Base-by-base conservation (phyloP, 106 monocot genomes). In the Alisma plantagoaquatica region DNA sequence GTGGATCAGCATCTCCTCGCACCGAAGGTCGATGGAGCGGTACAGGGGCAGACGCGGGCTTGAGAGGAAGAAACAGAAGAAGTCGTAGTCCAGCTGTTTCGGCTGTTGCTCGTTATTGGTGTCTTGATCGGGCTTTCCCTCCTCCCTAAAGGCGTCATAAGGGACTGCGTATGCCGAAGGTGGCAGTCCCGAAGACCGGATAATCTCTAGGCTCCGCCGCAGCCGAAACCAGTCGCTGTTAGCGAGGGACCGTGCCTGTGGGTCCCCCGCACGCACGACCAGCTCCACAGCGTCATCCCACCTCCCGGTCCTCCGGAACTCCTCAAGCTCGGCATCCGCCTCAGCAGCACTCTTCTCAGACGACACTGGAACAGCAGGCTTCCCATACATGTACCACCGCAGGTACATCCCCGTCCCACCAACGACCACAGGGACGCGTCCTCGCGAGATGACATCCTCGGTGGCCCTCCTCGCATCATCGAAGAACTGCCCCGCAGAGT, bases 401-500 rank as follows among this genome's bases (percentile, higher is more conserved):
- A 91, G 44, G 41, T 91, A 91, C 11, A 91, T 68, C 0, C 91
- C 91, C 0, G 91, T 91, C 23, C 91, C 91, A 2, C 91, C 91
- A 2, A 80, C 74, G 23, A 91, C 72, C 21, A 91, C 60, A 1
- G 84, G 91, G 10, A 81, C 84, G 0, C 56, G 41, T 2, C 71
- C 80, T 14, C 62, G 75, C 3, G 31, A 46, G 8, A 91, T 42
- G 29, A 84, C 51, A 3, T 55, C 69, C 2, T 56, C 27, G 0
- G 91, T 81, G 2, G 77, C 74, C 16, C 19, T 65, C 23, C 91
- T 65, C 2, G 91, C 84, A 45, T 91, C 84, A 38, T 69, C 70
- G 57, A 91, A n/a, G n/a, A n/a, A n/a, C n/a, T n/a, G n/a, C n/a
- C n/a, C n/a, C n/a, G n/a, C n/a, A n/a, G n/a, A n/a, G 32, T 84